Conservation (phyloP, 306 rosid genomes). For the Carpinus viminea region DNA sequence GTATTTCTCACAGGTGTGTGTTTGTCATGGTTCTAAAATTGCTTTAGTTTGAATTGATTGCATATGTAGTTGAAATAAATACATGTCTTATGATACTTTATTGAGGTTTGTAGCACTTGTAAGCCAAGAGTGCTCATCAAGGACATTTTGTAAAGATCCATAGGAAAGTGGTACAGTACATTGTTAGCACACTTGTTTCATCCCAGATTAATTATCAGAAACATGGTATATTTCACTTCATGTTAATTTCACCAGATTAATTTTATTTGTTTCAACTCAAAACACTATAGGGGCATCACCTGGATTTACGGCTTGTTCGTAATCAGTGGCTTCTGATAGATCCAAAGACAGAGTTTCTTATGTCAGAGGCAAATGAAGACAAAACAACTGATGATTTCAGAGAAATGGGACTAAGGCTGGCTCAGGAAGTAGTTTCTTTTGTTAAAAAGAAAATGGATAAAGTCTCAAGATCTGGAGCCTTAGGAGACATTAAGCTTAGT, state of each 20-base stretch:
- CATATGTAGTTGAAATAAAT: background rate
- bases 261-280: constrained; percentile 7
- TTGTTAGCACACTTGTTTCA: background rate
- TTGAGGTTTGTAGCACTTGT: background rate
- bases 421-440: constrained; percentile 76
- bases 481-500: constrained; percentile 77
- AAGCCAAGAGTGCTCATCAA: background rate
- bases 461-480: constrained; percentile 54
- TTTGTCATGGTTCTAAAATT: background rate
- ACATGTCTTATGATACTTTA: background rate
- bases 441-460: constrained; percentile 78
- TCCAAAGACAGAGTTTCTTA: constrained; percentile 79
- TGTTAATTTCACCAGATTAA: background rate
- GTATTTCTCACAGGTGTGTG: background rate
- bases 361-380: constrained; percentile 93
- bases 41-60: background rate
- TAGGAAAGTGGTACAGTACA: background rate
- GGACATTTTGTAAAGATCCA: background rate
- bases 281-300: constrained; percentile 84
- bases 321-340: constrained; percentile 93
- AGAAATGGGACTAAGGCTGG: constrained; percentile 94
- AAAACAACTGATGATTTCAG: constrained; percentile 88
- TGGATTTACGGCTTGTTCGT: constrained; percentile 85
- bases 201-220: background rate
- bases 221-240: background rate